Percentiles rank a stretch among this genome's conserved stretches.
phyloP scores from a whole-genome alignment of 2,329 filamentous ascomycete species.

The Proliferodiscus dingleyae region DNA sequence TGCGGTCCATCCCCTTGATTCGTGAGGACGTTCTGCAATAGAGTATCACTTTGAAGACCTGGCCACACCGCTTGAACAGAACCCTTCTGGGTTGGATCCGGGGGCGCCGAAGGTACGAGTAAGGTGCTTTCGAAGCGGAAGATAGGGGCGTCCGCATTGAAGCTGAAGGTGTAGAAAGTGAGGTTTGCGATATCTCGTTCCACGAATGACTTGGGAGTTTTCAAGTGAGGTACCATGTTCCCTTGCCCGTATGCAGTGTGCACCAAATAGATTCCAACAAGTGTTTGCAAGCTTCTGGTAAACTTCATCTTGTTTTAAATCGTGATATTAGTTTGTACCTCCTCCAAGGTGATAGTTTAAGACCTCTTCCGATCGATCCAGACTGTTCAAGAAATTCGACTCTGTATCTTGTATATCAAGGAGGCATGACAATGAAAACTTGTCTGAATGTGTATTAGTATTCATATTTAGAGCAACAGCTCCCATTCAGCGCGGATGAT shows the following conservation, averaged over 20 bases:
- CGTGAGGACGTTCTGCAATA: slow-evolving; percentile 20
- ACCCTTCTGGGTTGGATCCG: slow-evolving; percentile 35
- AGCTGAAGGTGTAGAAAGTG: slow-evolving; percentile 3
- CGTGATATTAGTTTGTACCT: not conserved
- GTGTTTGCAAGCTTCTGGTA: not conserved
- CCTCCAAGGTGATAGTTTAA: too few species aligned
- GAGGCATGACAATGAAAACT: too few species aligned
- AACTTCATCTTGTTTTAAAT: not conserved
- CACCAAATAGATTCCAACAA: not conserved
- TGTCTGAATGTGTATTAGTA: too few species aligned
- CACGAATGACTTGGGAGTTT: not conserved
- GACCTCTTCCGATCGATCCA: too few species aligned
- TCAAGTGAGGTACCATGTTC: not conserved
- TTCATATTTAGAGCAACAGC: too few species aligned
- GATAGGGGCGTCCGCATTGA: slow-evolving; percentile 1
- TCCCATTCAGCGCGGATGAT: too few species aligned
- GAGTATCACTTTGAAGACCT: slow-evolving; percentile 27
- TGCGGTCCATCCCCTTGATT: slow-evolving; percentile 10
- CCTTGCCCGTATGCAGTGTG: not conserved
- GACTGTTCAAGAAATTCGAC: too few species aligned
- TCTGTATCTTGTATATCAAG: too few species aligned
- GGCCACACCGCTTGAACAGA: slow-evolving; percentile 49
- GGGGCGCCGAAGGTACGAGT: slow-evolving; percentile 11
- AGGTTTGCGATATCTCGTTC: slow-evolving; percentile 2
- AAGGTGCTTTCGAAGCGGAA: slow-evolving; percentile 18